Evolutionary conservation across 139 green algal species (phyloP), one percentile per base, ranked within the genome.

Genomic region (Picocystis salinarum): DNA sequence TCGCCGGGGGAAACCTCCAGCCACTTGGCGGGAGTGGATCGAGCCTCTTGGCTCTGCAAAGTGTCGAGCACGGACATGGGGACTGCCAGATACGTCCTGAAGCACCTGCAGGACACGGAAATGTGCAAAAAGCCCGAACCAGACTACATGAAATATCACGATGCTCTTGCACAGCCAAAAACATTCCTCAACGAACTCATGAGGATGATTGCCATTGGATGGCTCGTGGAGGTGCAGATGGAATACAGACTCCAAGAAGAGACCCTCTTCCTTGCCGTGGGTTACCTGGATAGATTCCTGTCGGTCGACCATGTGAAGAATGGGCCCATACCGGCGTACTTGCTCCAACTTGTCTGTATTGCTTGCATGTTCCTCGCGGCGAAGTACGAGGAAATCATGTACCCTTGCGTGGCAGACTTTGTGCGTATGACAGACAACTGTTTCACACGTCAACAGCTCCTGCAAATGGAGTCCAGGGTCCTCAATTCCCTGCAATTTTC

Each of bases 271-370:
- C 17, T 68, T 15, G 56, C 53, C 0, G 36, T 54, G 0, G 34
- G 40, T 6, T 48, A 64, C 18, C 34, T 77, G 11, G 68, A 77
- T 31, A 60, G 61, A 31, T 77, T 71, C 48, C 58, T 76, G 25
- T 40, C 34, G 12, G 22, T 27, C 25, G 34, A 53, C 3, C 33
- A 15, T 4, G 19, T 3, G 18, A 11, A 5, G 2, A 41, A 44
- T 50, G 62, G 57, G 61, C 33, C 36, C 11, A 47, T 76, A 7
- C 52, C 61, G 4, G 41, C 50, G 28, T 59, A 44, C 31, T 40
- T 69, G 34, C 49, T 77, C 28, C 68, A 77, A 61, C 61, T 77
- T 28, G 39, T 77, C 17, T 55, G 46, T 13, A 55, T 71, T 4
- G 56, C 67, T 18, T 70, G 61, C 53, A 50, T 77, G 12, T 45